Evolutionary conservation across 2,329 filamentous ascomycete species (phyloP).

Genomic region (Macrophomina phaseolina): DNA sequence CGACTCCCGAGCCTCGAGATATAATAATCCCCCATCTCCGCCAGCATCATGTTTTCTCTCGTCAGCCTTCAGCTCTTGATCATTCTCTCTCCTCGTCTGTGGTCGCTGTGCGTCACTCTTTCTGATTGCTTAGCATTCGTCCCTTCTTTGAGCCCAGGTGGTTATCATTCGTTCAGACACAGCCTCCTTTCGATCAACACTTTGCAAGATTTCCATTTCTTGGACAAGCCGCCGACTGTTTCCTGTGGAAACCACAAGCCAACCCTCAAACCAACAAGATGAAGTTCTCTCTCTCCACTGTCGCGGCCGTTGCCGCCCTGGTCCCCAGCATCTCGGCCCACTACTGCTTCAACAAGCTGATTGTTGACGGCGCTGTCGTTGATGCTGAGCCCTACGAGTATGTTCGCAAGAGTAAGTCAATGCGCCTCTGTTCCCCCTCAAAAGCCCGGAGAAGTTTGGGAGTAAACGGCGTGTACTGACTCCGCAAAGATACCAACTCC

Average conservation of each 20-base stretch:
- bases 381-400: constrained; percentile 33
- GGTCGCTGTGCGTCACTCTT: constrained; percentile 28
- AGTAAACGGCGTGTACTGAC: constrained; percentile 16
- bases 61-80: constrained; percentile 15
- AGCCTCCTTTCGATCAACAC: constrained; percentile 15
- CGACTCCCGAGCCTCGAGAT: not conserved
- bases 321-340: constrained; percentile 38
- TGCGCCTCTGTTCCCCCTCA: not conserved
- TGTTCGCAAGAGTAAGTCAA: constrained; percentile 4
- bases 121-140: constrained; percentile 21
- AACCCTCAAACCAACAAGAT: constrained; percentile 31
- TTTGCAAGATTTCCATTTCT: not conserved
- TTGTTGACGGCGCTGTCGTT: constrained; percentile 42
- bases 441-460: not conserved
- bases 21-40: constrained; percentile 3
- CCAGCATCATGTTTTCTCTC: constrained; percentile 2
- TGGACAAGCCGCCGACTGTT: too few relatives aligned
- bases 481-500: constrained; percentile 36
- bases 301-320: constrained; percentile 33
- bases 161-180: constrained; percentile 21
- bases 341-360: constrained; percentile 46
- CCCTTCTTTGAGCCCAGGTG: constrained; percentile 25
- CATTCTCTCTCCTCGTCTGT: constrained; percentile 11
- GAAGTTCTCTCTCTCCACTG: constrained; percentile 38
- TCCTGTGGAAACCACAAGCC: not conserved